Conservation (phyloP, 495 filamentous ascomycete genomes). For the Darksidea phi region DNA sequence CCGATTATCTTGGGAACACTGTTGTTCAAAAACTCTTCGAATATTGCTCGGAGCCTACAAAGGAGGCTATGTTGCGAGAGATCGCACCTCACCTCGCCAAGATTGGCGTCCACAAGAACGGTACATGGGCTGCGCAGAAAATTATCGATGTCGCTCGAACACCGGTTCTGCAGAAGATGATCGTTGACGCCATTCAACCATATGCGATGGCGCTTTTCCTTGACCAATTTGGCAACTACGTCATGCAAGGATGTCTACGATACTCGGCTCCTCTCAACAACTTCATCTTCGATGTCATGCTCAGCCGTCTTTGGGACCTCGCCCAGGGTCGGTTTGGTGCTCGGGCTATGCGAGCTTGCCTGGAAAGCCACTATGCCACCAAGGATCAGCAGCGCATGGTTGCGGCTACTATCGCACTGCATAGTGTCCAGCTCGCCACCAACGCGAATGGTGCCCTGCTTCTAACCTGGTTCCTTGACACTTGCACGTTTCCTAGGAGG, state of each 20-base stretch:
- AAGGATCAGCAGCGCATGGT: slow-evolving; percentile 95
- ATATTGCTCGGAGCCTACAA: slow-evolving; percentile 83
- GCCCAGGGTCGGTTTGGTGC: slow-evolving; percentile 91
- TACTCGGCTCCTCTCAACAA: slow-evolving; percentile 87
- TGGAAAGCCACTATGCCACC: slow-evolving; percentile 92
- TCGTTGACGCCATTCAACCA: slow-evolving; percentile 76
- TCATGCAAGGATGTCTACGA: slow-evolving; percentile 90
- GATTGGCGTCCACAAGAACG: slow-evolving; percentile 98
- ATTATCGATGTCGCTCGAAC: slow-evolving; percentile 95
- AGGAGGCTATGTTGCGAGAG: slow-evolving; percentile 85
- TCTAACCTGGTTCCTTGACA: slow-evolving; percentile 97
- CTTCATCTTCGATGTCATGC: slow-evolving; percentile 97
- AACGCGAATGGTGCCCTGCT: slow-evolving; percentile 94
- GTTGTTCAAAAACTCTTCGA: slow-evolving; percentile 99
- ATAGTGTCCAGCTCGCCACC: slow-evolving; percentile 94
- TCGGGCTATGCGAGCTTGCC: slow-evolving; percentile 91
- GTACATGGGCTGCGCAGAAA: slow-evolving; percentile 98
- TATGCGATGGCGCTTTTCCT: slow-evolving; percentile 90
- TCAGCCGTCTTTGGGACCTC: slow-evolving; percentile 92
- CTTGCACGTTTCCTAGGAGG: slow-evolving; percentile 90
- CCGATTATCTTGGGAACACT: slow-evolving; percentile 96
- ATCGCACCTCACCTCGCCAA: slow-evolving; percentile 91
- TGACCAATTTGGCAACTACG: slow-evolving; percentile 98
- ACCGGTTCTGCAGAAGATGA: slow-evolving; percentile 76
- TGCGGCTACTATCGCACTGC: slow-evolving; percentile 88